phyloP scores from a whole-genome alignment of 345 rosid genomes.

The Syzygium jambos region DNA sequence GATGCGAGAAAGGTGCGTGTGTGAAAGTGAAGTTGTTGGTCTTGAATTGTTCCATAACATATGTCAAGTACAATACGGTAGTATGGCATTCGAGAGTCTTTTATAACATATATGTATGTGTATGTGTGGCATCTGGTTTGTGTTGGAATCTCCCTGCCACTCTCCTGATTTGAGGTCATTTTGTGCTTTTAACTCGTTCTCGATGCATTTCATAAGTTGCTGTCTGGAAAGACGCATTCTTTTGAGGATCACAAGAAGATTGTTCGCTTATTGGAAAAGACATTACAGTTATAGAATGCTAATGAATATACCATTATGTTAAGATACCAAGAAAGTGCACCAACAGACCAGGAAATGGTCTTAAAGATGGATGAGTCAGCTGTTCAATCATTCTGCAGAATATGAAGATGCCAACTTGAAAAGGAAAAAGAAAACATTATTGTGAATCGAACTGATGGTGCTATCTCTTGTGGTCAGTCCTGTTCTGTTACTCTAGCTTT shows the following conservation, averaged over 20 bases:
- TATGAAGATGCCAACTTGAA: not conserved
- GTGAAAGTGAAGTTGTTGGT: not conserved
- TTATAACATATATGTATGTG: not conserved
- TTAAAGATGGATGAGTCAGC: not conserved
- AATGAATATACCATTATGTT: not conserved
- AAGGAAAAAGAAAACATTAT: not conserved
- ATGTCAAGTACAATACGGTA: not conserved
- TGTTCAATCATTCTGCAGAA: not conserved
- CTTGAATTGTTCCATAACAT: not conserved
- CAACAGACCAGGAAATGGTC: not conserved
- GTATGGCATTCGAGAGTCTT: not conserved
- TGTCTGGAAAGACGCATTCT: not conserved
- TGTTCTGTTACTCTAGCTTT: not conserved
- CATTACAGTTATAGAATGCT: not conserved
- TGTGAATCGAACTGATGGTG: not conserved
- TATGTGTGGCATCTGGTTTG: not conserved
- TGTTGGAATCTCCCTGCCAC: not conserved
- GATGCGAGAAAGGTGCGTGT: constrained; percentile 75
- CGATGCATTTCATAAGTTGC: not conserved
- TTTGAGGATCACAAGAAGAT: not conserved
- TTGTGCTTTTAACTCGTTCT: not conserved
- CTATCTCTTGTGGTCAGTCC: not conserved
- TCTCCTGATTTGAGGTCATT: not conserved
- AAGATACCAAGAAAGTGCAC: not conserved
- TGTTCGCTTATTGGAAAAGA: not conserved